These are phyloP conservation scores for Lachancea nothofagi DNA, from an alignment of 805 yeast genomes.

Conservation along the genomic window DNA sequence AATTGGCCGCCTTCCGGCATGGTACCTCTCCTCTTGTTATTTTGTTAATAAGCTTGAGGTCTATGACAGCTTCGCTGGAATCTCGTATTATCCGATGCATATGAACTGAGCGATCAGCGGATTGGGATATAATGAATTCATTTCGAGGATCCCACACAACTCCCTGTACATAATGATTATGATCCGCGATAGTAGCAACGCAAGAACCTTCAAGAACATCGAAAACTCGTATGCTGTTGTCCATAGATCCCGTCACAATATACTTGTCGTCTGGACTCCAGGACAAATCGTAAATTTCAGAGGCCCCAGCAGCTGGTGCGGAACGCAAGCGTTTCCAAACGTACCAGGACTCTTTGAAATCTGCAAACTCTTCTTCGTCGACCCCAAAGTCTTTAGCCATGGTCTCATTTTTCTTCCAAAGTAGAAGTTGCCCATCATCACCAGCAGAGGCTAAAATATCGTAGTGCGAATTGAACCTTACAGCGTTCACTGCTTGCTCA, in stretches of 20 bases:
- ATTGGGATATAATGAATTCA: conserved; percentile 74
- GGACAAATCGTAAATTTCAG: conserved; percentile 83
- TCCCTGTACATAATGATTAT: conserved; percentile 90
- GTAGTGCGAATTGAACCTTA: conserved; percentile 69
- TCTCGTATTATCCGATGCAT: conserved; percentile 42
- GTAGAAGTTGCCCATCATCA: conserved; percentile 83
- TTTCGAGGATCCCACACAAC: conserved; percentile 91
- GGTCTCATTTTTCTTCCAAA: conserved; percentile 64
- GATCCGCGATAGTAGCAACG: conserved; percentile 42
- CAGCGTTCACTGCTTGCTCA: conserved; percentile 91
- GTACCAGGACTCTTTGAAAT: conserved; percentile 68
- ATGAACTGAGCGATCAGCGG: conserved; percentile 80
- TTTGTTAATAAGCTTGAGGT: conserved; percentile 33
- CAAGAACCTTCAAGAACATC: conserved; percentile 54
- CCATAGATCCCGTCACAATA: conserved; percentile 89
- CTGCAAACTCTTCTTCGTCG: conserved; percentile 41
- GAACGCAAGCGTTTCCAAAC: conserved; percentile 40
- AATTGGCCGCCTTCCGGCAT: conserved; percentile 16
- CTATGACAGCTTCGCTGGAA: conserved; percentile 12
- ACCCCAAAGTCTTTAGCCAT: conserved; percentile 56
- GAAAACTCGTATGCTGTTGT: conserved; percentile 70
- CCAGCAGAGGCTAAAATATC: conserved; percentile 80
- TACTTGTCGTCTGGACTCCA: conserved; percentile 86
- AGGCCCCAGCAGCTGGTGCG: conserved; percentile 51
- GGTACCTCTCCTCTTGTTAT: conserved; percentile 57